Evolutionary conservation across 495 filamentous ascomycete species (phyloP).

Genomic region (Gamarada debralockiae): DNA sequence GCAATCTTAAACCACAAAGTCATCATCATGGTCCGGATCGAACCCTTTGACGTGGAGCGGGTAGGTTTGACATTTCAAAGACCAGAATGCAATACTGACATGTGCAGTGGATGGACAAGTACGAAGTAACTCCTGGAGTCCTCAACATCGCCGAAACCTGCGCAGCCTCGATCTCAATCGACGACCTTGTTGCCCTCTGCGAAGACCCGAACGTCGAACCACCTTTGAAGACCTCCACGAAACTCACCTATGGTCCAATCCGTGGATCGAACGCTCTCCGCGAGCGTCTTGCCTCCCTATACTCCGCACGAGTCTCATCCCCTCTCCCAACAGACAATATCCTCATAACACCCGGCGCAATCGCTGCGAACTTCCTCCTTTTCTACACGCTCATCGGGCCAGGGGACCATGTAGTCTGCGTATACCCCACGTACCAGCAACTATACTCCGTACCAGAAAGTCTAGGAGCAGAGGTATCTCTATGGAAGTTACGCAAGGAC

Average conservation of each 20-base stretch:
- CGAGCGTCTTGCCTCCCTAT: slow-evolving; percentile 59
- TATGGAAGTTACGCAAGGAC: slow-evolving; percentile 69
- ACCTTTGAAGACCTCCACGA: slow-evolving; percentile 38
- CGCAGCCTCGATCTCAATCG: slow-evolving; percentile 73
- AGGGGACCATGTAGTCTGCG: slow-evolving; percentile 85
- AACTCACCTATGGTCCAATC: slow-evolving; percentile 69
- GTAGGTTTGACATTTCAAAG: slow-evolving; percentile 35
- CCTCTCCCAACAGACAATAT: slow-evolving; percentile 61
- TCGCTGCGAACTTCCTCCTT: slow-evolving; percentile 75
- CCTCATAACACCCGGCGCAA: slow-evolving; percentile 77
- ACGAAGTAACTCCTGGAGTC: slow-evolving; percentile 65
- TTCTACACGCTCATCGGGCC: slow-evolving; percentile 73
- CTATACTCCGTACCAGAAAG: slow-evolving; percentile 73
- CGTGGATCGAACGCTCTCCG: slow-evolving; percentile 63
- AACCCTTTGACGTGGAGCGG: slow-evolving; percentile 74
- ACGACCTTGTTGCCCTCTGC: slow-evolving; percentile 59
- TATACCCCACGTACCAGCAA: slow-evolving; percentile 89
- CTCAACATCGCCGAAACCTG: slow-evolving; percentile 90
- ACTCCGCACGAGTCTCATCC: slow-evolving; percentile 49
- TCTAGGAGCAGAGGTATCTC: slow-evolving; percentile 74
- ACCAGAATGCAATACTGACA: slow-evolving; percentile 12
- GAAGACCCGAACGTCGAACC: slow-evolving; percentile 39
- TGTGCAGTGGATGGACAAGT: slow-evolving; percentile 81
- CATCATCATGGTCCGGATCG: slow-evolving; percentile 60
- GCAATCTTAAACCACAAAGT: not conserved